Evolutionary conservation across 805 yeast species (phyloP).

Genomic region (Kazachstania taianensis): DNA sequence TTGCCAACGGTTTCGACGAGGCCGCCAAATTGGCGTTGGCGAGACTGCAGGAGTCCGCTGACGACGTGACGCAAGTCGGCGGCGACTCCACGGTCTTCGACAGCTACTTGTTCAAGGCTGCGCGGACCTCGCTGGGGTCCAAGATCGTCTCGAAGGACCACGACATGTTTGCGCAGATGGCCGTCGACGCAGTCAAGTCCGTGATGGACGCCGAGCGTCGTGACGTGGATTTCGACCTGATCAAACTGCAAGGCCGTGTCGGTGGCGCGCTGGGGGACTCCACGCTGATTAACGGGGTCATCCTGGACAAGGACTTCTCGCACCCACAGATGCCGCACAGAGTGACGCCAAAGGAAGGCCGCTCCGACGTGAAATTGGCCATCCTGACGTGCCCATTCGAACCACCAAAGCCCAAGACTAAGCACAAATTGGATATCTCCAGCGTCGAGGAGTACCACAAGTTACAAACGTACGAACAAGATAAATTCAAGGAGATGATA

Average conservation of each 20-base stretch:
- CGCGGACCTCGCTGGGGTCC: conserved; percentile 89
- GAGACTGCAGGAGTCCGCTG: conserved; percentile 67
- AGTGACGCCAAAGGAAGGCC: conserved; percentile 32
- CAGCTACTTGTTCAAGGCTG: conserved; percentile 71
- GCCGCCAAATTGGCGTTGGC: conserved; percentile 87
- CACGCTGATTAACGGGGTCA: conserved; percentile 76
- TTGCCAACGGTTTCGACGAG: conserved; percentile 95
- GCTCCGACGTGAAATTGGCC: conserved; percentile 72
- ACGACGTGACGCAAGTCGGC: conserved; percentile 40
- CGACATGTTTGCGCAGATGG: conserved; percentile 90
- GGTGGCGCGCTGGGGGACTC: conserved; percentile 92
- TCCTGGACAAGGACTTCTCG: conserved; percentile 91
- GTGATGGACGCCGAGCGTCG: conserved; percentile 88
- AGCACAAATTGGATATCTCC: conserved; percentile 89
- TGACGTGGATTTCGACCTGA: conserved; percentile 94
- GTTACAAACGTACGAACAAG: conserved; percentile 85
- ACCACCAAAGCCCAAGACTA: conserved; percentile 99
- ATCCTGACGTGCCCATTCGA: conserved; percentile 97
- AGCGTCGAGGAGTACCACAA: conserved; percentile 89
- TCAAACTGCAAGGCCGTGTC: conserved; percentile 88
- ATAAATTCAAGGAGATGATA: conserved; percentile 86
- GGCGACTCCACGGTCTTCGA: conserved; percentile 21
- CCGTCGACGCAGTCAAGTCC: conserved; percentile 87
- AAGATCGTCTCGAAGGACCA: conserved; percentile 92
- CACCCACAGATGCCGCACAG: conserved; percentile 96